Evolutionary conservation across 306 rosid species (phyloP).

Genomic region (Clitoria ternatea): DNA sequence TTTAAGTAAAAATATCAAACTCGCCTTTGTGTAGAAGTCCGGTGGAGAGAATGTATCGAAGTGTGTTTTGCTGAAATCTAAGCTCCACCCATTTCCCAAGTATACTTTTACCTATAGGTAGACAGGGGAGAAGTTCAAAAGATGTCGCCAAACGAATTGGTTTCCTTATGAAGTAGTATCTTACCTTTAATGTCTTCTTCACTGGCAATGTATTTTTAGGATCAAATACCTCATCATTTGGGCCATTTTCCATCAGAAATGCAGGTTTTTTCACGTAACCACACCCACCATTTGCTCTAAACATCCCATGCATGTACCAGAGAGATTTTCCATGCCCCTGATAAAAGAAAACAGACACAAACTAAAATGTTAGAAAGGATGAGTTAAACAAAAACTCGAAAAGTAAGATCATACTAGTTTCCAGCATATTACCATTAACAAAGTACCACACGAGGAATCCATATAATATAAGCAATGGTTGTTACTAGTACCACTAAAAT

Average conservation of each 20-base stretch:
- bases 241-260: conserved; percentile 45
- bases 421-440: neutral
- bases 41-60: conserved; percentile 71
- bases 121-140: conserved; percentile 20
- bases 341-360: conserved; percentile 9
- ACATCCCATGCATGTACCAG: conserved; percentile 90
- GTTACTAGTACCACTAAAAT: conserved; percentile 8
- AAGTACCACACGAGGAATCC: neutral
- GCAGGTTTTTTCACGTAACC: conserved; percentile 80
- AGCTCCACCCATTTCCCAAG: conserved; percentile 41
- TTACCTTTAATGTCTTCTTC: conserved; percentile 66
- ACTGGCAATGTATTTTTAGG: conserved; percentile 48
- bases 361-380: neutral
- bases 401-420: neutral
- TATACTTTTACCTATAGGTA: conserved; percentile 56
- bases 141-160: conserved; percentile 12
- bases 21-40: conserved; percentile 77
- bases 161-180: conserved; percentile 23
- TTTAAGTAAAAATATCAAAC: neutral
- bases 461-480: neutral
- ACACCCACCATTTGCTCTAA: conserved; percentile 83
- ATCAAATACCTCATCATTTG: conserved; percentile 50
- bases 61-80: conserved; percentile 50
- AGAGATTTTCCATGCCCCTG: conserved; percentile 80
- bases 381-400: conserved; percentile 1